These are phyloP conservation scores for Yarrowia divulgata DNA, from an alignment of 805 yeast species.

Conservation along the genomic window DNA sequence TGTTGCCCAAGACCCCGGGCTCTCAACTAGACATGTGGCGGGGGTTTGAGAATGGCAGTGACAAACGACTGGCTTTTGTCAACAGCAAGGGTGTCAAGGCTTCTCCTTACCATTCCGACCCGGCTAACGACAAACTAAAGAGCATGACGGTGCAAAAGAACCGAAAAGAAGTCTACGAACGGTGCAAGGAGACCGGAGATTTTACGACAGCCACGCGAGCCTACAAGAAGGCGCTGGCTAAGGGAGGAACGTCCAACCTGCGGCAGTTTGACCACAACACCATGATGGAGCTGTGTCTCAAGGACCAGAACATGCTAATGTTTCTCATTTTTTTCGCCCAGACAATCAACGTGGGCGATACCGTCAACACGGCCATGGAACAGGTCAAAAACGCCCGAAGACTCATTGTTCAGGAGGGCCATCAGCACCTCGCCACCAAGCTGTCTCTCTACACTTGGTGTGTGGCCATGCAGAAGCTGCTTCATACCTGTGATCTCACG, in stretches of 20 bases:
- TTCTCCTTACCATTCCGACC: not conserved
- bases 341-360: not conserved
- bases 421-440: not conserved
- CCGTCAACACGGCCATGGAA: not conserved
- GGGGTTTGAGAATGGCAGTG: not conserved
- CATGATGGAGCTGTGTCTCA: constrained; percentile 22
- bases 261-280: constrained; percentile 10
- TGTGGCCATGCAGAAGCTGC: constrained; percentile 2
- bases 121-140: no score
- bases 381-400: constrained; percentile 1
- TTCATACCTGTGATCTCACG: not conserved
- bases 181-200: not conserved
- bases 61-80: constrained; percentile 4
- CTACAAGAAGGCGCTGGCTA: not conserved
- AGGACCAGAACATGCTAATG: constrained; percentile 6
- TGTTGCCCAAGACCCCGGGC: not conserved
- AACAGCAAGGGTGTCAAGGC: not conserved
- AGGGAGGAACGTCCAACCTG: not conserved
- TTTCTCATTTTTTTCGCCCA: constrained; percentile 28
- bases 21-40: constrained; percentile 10
- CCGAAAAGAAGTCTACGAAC: constrained; percentile 9
- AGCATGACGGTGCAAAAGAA: not conserved
- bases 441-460: constrained; percentile 16
- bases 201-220: not conserved
- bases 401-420: not conserved